Conservation (phyloP, 805 yeast genomes). For the Yarrowia divulgata region DNA sequence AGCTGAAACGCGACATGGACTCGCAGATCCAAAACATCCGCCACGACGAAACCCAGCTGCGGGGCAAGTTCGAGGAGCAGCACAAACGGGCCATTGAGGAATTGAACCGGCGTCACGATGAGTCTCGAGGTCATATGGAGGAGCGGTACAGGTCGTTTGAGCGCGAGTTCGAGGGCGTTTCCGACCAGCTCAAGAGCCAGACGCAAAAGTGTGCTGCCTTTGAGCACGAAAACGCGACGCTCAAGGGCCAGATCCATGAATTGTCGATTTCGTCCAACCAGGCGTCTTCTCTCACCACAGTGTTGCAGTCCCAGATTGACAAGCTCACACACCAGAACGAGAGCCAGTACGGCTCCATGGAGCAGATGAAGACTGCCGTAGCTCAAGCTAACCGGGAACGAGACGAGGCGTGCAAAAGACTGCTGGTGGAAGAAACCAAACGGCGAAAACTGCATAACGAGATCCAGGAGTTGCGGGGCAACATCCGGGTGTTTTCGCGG, state of each 20-base stretch:
- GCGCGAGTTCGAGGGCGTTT: neutral
- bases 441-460: constrained; percentile 73
- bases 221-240: constrained; percentile 38
- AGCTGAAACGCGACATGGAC: neutral
- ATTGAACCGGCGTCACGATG: constrained; percentile 22
- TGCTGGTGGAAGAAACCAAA: constrained; percentile 59
- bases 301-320: constrained; percentile 42
- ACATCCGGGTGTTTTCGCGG: constrained; percentile 89
- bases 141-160: neutral
- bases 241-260: constrained; percentile 48
- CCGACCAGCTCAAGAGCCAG: neutral
- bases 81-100: constrained; percentile 13
- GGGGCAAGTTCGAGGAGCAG: neutral
- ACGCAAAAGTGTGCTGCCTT: neutral
- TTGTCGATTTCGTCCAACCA: constrained; percentile 46
- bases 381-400: constrained; percentile 49
- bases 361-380: constrained; percentile 43
- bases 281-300: constrained; percentile 43
- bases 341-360: constrained; percentile 42
- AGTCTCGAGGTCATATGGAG: constrained; percentile 2
- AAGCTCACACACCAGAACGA: constrained; percentile 43
- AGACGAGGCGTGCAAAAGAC: constrained; percentile 50
- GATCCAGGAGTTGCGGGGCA: constrained; percentile 88
- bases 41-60: neutral
- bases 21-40: neutral